Percentiles rank a stretch among this genome's conserved stretches.
Conservation (phyloP, 2,329 filamentous ascomycete species). For the Cercospora sojina region DNA sequence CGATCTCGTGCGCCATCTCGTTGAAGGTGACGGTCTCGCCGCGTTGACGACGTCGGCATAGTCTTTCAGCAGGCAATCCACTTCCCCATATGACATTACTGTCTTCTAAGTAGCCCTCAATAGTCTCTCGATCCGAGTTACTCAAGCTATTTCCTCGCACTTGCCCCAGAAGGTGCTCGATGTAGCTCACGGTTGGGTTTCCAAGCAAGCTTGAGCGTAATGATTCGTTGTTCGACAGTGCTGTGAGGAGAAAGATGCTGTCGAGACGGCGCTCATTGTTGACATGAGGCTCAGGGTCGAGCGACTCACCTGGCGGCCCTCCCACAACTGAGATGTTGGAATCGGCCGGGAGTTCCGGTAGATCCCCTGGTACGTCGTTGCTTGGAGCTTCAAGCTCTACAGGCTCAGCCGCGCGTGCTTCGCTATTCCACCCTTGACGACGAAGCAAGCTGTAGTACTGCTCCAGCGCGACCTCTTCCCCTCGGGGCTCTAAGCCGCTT, state of each 20-base stretch:
- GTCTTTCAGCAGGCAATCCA: conserved; percentile 25
- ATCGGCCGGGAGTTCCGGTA: not conserved
- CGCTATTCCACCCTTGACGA: conserved; percentile 30
- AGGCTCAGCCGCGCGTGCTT: not conserved
- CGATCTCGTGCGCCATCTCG: conserved; percentile 18
- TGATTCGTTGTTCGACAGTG: conserved; percentile 8
- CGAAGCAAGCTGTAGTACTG: conserved; percentile 36
- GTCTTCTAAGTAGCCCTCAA: conserved; percentile 16
- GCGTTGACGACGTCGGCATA: conserved; percentile 20
- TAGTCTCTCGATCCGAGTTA: conserved; percentile 10
- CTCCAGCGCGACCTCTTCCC: conserved; percentile 26
- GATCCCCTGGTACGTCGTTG: conserved; percentile 2
- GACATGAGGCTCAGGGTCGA: conserved; percentile 19
- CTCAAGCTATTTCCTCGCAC: conserved; percentile 16
- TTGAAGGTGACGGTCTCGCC: conserved; percentile 22
- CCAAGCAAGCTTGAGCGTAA: conserved; percentile 8
- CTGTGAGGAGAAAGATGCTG: conserved; percentile 22
- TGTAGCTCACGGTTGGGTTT: not conserved
- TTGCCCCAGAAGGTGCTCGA: conserved; percentile 7
- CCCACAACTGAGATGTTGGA: not conserved
- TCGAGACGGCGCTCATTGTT: conserved; percentile 27
- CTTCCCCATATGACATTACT: conserved; percentile 19
- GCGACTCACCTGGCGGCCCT: conserved; percentile 22
- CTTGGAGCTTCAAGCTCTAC: not conserved
- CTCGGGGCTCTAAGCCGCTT: not conserved